Base-by-base conservation (phyloP, 1,284 basidiomycete genomes). In the Marasmius tenuissimus region DNA sequence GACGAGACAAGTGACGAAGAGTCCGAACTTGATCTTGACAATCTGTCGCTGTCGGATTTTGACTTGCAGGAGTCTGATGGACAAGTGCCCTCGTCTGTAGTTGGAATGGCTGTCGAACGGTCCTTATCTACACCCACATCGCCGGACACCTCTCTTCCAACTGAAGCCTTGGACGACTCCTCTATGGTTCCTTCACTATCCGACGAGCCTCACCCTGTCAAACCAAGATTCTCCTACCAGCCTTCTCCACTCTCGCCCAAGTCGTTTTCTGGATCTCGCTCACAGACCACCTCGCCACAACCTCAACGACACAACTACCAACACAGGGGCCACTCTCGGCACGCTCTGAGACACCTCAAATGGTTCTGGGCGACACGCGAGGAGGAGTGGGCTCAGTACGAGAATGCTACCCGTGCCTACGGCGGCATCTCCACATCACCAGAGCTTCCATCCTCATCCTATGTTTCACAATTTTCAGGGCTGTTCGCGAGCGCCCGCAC, bases 241-340 rank as follows among this genome's bases (percentile, higher is more conserved):
- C 64, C 62, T 56, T 61, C 42, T 58, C 62, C 12, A 47, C 58
- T 56, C 27, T 66, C 55, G 52, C 64, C 49, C 11, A 34, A n/a
- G 39, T 45, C 22, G 8, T 20, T 37, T 35, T 35, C 38, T 11
- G 12, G 40, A 33, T 10, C 45, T n/a, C 50, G 50, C 18, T 51
- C 58, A 54, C 45, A 20, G 38, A 33, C 39, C 48, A 69, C 67
- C 47, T 68, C 69, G 1, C 59, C 66, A n/a, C 53, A 40, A 18
- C 61, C 58, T 2, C 51, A 57, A 6, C 71, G 77, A n/a, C 77
- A 78, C 63, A 61, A 69, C 49, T 78, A 78, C 62, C 62, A 60
- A 18, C 75, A 88, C 61, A 86, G 82, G 65, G 87, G 87, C 1
- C 78, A 84, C 61, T 89, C 87, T 11, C 79, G 81, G 18, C 82